Evolutionary conservation across 257 asterid genomes (phyloP), one percentile per base, ranked within the genome.

Genomic region (Gardenia jasminoides): DNA sequence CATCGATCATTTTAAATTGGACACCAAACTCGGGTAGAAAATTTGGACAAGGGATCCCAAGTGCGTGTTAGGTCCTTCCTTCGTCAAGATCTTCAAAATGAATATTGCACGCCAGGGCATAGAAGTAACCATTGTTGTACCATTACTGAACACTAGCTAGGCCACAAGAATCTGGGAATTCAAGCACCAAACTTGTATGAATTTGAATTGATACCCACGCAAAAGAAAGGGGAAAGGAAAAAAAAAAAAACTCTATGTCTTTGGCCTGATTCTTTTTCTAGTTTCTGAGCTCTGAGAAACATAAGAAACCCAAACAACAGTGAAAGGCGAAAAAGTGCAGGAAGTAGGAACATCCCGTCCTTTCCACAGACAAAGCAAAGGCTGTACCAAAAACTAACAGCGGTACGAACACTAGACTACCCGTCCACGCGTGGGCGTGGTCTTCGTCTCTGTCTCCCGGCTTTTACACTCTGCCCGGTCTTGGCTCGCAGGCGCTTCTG

Each of bases 351-450:
- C 72, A 67, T 36, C 15, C 30, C 50, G 28, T 67, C 30, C 48
- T 67, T 33, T n/a, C n/a, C n/a, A 30, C 70, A 30, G 1, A 28
- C 5, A 20, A 6, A 9, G 4, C 0, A 33, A 3, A 26, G 75
- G 75, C 10, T 43, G 54, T 70, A 10, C 16, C 74, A 24, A 70
- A 43, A 68, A 43, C 56, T 10, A 47, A 47, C 54, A 11, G 4
- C 26, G 7, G 75, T 71, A 71, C 61, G 41, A 24, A 24, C 3
- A 67, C 71, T 33, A 67, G 24, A 47, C 77, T 48, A 73, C 48
- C 13, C 67, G 67, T 30, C 67, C 50, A 52, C 31, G 39, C 77
- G 77, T 30, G 77, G 77, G 47, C 65, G 44, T n/a, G 22, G 76
- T 28, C 76, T n/a, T 50, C 19, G 64, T 61, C 67, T 33, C 10